Percentiles rank a stretch among this genome's conserved stretches.
Conservation (phyloP, 176 grass and related monocot genomes). For the Dactylis glomerata region DNA sequence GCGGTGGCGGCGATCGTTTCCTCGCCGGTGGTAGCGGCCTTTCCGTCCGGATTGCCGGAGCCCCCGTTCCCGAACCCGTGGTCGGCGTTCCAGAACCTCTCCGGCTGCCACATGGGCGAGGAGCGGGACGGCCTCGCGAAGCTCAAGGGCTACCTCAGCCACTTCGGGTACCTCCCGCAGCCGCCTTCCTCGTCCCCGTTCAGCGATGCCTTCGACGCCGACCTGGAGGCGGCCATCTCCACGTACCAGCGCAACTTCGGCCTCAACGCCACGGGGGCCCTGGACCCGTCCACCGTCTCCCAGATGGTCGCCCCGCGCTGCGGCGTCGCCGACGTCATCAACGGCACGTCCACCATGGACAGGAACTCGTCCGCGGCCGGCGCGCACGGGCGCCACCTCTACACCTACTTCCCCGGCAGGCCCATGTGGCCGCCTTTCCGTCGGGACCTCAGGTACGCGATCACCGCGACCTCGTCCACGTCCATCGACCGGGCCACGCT, state of each 20-base stretch:
- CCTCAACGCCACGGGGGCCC: constrained; percentile 60
- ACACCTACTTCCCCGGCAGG: constrained; percentile 65
- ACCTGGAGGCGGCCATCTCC: constrained; percentile 50
- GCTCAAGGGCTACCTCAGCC: constrained; percentile 75
- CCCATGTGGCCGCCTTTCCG: constrained; percentile 62
- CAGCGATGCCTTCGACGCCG: constrained; percentile 61
- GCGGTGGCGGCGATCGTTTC: neutral
- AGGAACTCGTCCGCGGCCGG: constrained; percentile 8
- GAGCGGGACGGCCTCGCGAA: constrained; percentile 45
- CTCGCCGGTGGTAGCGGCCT: constrained; percentile 13
- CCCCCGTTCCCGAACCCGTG: constrained; percentile 62
- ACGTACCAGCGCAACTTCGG: constrained; percentile 81
- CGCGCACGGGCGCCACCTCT: constrained; percentile 60
- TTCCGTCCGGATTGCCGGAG: constrained; percentile 13
- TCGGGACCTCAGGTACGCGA: constrained; percentile 56
- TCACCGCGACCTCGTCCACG: constrained; percentile 54
- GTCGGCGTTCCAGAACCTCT: constrained; percentile 79
- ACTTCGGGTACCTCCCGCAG: constrained; percentile 78
- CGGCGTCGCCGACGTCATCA: constrained; percentile 83
- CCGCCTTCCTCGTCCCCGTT: constrained; percentile 35
- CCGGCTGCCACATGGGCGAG: constrained; percentile 73
- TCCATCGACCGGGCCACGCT: constrained; percentile 57
- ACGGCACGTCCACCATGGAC: constrained; percentile 55
- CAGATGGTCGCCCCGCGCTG: constrained; percentile 81
- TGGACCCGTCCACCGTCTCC: constrained; percentile 55